phyloP scores from a whole-genome alignment of 352 stramenopile genomes.

The Globisporangium alternatum region DNA sequence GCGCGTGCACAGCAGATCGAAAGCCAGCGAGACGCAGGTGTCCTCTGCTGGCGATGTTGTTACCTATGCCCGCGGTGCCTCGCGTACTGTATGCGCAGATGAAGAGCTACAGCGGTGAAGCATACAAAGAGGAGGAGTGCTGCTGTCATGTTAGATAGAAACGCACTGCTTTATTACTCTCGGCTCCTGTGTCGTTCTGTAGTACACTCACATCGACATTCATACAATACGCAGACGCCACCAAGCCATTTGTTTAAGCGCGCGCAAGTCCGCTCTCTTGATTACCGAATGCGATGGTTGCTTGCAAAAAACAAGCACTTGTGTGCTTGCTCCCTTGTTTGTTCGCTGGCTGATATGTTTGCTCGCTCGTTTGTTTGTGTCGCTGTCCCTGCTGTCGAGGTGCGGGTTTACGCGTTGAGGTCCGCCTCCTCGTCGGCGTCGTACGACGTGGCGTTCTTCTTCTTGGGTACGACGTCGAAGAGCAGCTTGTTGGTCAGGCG shows the following conservation, averaged over 20 bases:
- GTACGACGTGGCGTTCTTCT: constrained; percentile 4
- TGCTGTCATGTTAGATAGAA: background rate
- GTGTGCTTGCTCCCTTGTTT: background rate
- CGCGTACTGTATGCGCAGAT: background rate
- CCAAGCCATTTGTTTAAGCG: background rate
- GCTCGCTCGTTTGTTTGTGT: background rate
- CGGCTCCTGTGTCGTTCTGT: background rate
- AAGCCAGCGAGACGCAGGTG: background rate
- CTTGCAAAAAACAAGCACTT: background rate
- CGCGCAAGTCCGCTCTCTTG: background rate
- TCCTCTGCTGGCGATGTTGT: background rate
- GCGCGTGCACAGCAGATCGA: background rate
- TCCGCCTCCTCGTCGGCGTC: constrained; percentile 11
- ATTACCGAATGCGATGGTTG: background rate
- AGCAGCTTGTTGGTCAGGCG: constrained; percentile 33
- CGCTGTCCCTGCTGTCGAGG: background rate
- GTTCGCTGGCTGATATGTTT: background rate
- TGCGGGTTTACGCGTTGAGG: background rate
- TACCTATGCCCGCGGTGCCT: background rate
- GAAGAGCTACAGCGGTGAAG: background rate
- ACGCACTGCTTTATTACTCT: constrained; percentile 5
- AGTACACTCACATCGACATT: constrained; percentile 6
- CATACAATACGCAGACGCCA: constrained; percentile 3
- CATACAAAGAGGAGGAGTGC: too few relatives aligned
- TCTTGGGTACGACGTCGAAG: constrained; percentile 25